Evolutionary conservation across 345 rosid species (phyloP).

Genomic region (Citrus reticulata): DNA sequence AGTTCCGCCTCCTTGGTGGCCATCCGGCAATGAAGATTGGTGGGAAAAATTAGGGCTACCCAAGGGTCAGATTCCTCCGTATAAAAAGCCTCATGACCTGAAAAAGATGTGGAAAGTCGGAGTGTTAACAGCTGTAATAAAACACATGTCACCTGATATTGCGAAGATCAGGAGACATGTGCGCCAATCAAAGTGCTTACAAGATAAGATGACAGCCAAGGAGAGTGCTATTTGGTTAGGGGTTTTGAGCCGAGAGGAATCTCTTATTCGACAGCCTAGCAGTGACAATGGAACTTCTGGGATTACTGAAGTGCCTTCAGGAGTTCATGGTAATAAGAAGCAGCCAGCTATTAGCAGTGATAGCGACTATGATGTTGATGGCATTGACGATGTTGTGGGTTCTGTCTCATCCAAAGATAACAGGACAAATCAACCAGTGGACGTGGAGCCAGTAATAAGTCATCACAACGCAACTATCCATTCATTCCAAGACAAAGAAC

Average conservation of each 20-base stretch:
- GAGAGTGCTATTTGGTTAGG: conserved; percentile 99
- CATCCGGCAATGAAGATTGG: conserved; percentile 91
- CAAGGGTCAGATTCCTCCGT: conserved; percentile 70
- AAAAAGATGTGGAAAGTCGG: conserved; percentile 99
- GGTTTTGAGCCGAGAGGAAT: conserved; percentile 82
- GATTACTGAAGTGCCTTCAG: conserved; percentile 57
- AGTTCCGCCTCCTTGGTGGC: conserved; percentile 99
- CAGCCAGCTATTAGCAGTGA: conserved; percentile 51
- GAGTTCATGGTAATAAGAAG: conserved; percentile 44
- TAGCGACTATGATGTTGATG: conserved; percentile 88
- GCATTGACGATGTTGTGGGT: conserved; percentile 58
- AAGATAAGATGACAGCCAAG: conserved; percentile 99
- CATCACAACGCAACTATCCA: conserved; percentile 16
- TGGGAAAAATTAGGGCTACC: conserved; percentile 73
- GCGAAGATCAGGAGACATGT: conserved; percentile 92
- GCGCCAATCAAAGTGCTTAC: conserved; percentile 94
- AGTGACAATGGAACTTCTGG: conserved; percentile 84
- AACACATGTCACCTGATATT: conserved; percentile 95
- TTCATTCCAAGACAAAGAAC: conserved; percentile 37
- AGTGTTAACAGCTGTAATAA: conserved; percentile 91
- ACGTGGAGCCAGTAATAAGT: conserved; percentile 29
- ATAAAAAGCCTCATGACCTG: conserved; percentile 93
- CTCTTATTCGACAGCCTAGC: conserved; percentile 70
- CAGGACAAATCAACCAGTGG: conserved; percentile 39
- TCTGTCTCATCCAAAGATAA: conserved; percentile 83